phyloP scores from a whole-genome alignment of 2,329 filamentous ascomycete genomes.

The Fusarium tupiense region DNA sequence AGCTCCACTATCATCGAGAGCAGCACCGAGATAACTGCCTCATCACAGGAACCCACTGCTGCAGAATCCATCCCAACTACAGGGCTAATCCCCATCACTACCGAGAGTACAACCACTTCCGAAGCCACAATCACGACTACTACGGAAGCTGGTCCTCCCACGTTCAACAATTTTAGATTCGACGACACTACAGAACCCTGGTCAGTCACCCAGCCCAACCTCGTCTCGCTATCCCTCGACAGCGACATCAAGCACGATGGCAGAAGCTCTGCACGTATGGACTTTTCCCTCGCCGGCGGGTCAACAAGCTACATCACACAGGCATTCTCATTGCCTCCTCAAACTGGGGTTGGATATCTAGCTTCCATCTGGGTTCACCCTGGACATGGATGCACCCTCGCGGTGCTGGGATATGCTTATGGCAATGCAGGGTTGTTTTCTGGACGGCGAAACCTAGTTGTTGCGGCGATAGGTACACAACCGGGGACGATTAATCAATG shows the following conservation, averaged over 20 bases:
- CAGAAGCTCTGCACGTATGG: not conserved
- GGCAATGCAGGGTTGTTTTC: not conserved
- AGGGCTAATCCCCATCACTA: no score
- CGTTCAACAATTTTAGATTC: no score
- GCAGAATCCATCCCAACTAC: no score
- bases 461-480: not conserved
- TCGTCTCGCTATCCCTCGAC: not conserved
- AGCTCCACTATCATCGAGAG: not conserved
- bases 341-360: not conserved
- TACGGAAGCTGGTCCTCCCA: no score
- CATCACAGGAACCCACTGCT: no score
- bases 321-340: accelerated
- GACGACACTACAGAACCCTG: no score
- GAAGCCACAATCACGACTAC: no score
- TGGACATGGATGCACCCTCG: not conserved
- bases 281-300: not conserved
- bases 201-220: no score
- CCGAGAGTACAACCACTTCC: no score
- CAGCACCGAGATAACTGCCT: not conserved
- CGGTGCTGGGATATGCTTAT: not conserved
- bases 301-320: not conserved
- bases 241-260: not conserved
- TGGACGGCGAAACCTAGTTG: not conserved
- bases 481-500: not conserved
- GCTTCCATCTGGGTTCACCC: not conserved